phyloP scores from a whole-genome alignment of 2,329 filamentous ascomycete species.

The Ophiostoma triangulosporum region DNA sequence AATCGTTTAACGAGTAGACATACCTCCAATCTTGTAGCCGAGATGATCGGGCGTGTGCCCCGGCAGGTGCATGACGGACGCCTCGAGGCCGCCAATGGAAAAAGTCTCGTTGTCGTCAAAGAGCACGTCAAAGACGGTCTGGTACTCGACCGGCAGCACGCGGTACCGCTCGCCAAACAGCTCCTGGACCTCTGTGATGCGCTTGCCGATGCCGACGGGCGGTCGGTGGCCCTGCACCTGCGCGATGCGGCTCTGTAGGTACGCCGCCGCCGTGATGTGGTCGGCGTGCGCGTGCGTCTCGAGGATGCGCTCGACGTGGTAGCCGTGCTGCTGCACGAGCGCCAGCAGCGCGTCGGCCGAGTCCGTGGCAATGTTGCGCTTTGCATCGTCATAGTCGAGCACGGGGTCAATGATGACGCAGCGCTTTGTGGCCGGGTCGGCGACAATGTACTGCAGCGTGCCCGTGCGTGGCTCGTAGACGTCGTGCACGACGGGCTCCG shows the following conservation, averaged over 20 bases:
- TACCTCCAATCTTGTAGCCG: slow-evolving; percentile 39
- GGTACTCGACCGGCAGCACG: slow-evolving; percentile 28
- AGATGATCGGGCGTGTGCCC: slow-evolving; percentile 49
- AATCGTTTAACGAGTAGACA: slow-evolving; percentile 20
- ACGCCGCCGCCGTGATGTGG: slow-evolving; percentile 44
- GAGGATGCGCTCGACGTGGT: slow-evolving; percentile 37
- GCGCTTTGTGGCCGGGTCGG: slow-evolving; percentile 32
- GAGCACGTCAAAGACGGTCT: slow-evolving; percentile 35
- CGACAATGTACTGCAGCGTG: slow-evolving; percentile 49
- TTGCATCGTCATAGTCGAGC: slow-evolving; percentile 37
- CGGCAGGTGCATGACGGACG: slow-evolving; percentile 38
- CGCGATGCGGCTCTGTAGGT: slow-evolving; percentile 35
- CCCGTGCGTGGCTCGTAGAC: slow-evolving; percentile 29
- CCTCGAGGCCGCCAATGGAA: slow-evolving; percentile 31
- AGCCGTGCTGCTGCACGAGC: slow-evolving; percentile 28
- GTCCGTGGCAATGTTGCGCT: slow-evolving; percentile 29
- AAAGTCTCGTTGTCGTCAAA: slow-evolving; percentile 42
- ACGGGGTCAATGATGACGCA: slow-evolving; percentile 51
- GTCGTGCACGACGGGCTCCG: slow-evolving; percentile 24
- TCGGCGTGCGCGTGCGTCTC: slow-evolving; percentile 52
- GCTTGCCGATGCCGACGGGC: slow-evolving; percentile 39
- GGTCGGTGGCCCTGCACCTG: slow-evolving; percentile 23
- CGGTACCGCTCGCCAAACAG: slow-evolving; percentile 36
- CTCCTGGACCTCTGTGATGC: slow-evolving; percentile 37
- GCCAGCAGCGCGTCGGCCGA: slow-evolving; percentile 39